These are phyloP conservation scores for Xylaria multiplex DNA, from an alignment of 2,329 filamentous ascomycete genomes.

Conservation along the genomic window DNA sequence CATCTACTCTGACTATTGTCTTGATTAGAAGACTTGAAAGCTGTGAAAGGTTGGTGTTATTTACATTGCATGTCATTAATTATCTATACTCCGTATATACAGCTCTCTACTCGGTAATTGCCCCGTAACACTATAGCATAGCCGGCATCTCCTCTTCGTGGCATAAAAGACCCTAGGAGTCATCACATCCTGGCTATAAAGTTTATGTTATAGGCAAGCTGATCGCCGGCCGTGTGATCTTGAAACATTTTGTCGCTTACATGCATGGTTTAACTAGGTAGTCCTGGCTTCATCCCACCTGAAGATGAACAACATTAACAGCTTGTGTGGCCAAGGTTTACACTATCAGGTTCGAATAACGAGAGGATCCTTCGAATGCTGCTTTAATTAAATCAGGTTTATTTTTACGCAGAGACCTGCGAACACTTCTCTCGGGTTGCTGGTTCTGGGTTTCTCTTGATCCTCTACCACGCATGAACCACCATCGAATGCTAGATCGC, in stretches of 20 bases:
- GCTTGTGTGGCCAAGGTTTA: neutral
- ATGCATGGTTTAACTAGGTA: neutral
- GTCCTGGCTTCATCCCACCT: neutral
- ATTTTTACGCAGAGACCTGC: slow-evolving; percentile 3
- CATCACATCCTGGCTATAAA: slow-evolving; percentile 18
- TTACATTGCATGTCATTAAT: no score
- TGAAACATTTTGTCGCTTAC: slow-evolving; percentile 22
- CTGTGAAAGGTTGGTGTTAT: no score
- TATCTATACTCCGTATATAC: no score
- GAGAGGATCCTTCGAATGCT: neutral
- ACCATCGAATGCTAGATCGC: slow-evolving; percentile 11
- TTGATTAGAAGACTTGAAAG: no score
- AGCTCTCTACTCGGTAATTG: neutral
- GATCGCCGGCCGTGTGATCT: slow-evolving; percentile 12
- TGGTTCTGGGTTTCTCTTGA: neutral
- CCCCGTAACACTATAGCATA: neutral
- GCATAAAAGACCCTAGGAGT: neutral
- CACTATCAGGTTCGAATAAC: neutral
- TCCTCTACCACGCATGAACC: slow-evolving; percentile 13
- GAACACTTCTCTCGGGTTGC: slow-evolving; percentile 9
- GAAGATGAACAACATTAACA: neutral
- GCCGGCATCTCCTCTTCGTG: neutral
- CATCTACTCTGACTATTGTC: no score
- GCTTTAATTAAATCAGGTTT: slow-evolving; percentile 15
- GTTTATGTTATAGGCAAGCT: slow-evolving; percentile 22